Conservation (phyloP, 2,329 filamentous ascomycete species). For the Chrysosporium keratinophilum region DNA sequence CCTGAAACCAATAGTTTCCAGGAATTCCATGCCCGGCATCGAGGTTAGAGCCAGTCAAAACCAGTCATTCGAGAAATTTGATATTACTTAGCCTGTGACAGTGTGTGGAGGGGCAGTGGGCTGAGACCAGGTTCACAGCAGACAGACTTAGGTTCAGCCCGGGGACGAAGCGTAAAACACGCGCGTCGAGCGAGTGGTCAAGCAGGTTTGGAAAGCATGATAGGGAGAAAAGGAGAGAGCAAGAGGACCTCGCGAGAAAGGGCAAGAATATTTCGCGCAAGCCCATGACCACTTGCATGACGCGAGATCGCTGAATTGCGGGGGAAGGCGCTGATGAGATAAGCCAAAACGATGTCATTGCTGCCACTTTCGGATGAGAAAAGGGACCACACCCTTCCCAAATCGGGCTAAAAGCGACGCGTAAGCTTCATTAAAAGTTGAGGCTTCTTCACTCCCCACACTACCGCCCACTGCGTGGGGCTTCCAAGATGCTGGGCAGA, state of each 20-base stretch:
- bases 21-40: too few relatives aligned
- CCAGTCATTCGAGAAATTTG: too few relatives aligned
- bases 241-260: constrained; percentile 1
- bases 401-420: constrained; percentile 11
- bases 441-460: background rate
- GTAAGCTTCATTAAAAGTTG: constrained; percentile 12
- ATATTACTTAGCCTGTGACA: too few relatives aligned
- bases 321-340: background rate
- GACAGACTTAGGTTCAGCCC: too few relatives aligned
- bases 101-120: too few relatives aligned
- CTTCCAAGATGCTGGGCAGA: background rate
- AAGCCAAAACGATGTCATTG: background rate
- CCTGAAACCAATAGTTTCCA: too few relatives aligned
- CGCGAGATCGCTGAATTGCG: constrained; percentile 6
- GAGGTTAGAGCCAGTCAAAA: too few relatives aligned
- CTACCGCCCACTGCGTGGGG: background rate
- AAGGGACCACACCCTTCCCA: background rate
- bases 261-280: background rate
- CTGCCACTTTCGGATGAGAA: background rate
- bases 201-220: background rate
- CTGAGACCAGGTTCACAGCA: too few relatives aligned
- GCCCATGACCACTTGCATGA: constrained; percentile 8
- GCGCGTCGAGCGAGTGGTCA: too few relatives aligned
- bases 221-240: background rate
- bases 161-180: too few relatives aligned